Conservation (phyloP, 225 moss, liverwort and hornwort genomes). For the Neckera pumila region DNA sequence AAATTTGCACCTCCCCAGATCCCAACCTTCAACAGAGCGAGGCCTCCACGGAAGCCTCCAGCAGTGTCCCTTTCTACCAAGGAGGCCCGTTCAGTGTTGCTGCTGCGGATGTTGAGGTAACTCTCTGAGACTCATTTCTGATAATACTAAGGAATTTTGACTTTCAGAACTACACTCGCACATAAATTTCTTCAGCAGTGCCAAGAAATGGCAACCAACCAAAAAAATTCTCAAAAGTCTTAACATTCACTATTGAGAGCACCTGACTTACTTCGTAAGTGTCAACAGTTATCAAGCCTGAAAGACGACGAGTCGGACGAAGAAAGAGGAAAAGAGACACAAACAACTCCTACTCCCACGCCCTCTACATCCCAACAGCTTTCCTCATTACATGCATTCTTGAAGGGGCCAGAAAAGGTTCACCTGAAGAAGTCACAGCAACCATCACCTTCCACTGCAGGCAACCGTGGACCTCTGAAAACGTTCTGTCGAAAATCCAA, state of each 20-base stretch:
- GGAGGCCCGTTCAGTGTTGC: conserved; percentile 36
- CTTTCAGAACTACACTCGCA: neutral
- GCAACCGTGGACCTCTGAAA: conserved; percentile 3
- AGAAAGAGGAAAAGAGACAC: conserved; percentile 34
- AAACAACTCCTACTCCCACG: conserved; percentile 7
- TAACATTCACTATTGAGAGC: neutral
- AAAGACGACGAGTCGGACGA: conserved; percentile 24
- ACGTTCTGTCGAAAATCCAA: conserved; percentile 11
- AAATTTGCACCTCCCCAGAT: conserved; percentile 15
- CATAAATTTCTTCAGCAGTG: neutral
- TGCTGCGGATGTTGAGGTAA: conserved; percentile 41
- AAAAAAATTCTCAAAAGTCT: neutral
- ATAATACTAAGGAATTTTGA: neutral
- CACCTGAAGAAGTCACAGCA: conserved; percentile 25
- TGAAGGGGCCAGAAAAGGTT: conserved; percentile 18
- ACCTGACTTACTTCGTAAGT: neutral
- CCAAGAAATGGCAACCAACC: neutral
- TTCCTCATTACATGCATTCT: conserved; percentile 18
- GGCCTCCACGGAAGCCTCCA: conserved; percentile 46
- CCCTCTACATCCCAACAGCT: conserved; percentile 28
- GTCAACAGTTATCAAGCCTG: conserved; percentile 26
- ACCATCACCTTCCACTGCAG: conserved; percentile 14
- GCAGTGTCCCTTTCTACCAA: conserved; percentile 38
- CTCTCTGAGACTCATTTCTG: neutral
- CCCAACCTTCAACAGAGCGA: conserved; percentile 17